Conservation (phyloP, 805 yeast species). For the Nakazawaea molendinolei region DNA sequence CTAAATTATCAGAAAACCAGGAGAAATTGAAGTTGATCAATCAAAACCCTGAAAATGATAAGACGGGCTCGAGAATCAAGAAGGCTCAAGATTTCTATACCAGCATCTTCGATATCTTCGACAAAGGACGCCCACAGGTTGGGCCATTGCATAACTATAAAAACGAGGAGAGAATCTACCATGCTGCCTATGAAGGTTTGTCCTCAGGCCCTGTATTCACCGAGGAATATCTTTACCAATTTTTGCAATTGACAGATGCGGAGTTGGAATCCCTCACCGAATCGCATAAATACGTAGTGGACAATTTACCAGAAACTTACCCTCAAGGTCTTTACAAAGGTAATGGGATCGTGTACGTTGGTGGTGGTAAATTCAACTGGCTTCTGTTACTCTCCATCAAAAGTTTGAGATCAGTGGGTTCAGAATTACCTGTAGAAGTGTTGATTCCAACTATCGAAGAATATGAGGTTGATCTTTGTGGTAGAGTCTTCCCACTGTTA, state of each 20-base stretch:
- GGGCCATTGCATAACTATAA: constrained; percentile 35
- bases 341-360: constrained; percentile 63
- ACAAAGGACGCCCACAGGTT: constrained; percentile 32
- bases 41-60: constrained; percentile 22
- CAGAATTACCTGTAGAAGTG: constrained; percentile 73
- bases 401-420: constrained; percentile 59
- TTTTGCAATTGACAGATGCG: constrained; percentile 35
- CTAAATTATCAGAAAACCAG: constrained; percentile 10
- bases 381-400: constrained; percentile 59
- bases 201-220: constrained; percentile 36
- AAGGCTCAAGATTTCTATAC: constrained; percentile 36
- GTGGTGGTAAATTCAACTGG: constrained; percentile 77
- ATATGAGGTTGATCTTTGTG: constrained; percentile 68
- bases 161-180: constrained; percentile 41
- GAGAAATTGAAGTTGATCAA: constrained; percentile 19
- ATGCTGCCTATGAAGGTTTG: constrained; percentile 42
- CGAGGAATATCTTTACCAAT: constrained; percentile 44
- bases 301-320: constrained; percentile 37
- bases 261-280: constrained; percentile 38
- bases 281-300: constrained; percentile 40
- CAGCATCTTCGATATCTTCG: constrained; percentile 33
- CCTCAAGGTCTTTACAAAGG: constrained; percentile 43
- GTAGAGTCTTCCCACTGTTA: constrained; percentile 49
- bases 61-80: constrained; percentile 25
- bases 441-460: constrained; percentile 66